Base-by-base conservation (phyloP, 495 filamentous ascomycete species). In the Lindgomyces ingoldianus region DNA sequence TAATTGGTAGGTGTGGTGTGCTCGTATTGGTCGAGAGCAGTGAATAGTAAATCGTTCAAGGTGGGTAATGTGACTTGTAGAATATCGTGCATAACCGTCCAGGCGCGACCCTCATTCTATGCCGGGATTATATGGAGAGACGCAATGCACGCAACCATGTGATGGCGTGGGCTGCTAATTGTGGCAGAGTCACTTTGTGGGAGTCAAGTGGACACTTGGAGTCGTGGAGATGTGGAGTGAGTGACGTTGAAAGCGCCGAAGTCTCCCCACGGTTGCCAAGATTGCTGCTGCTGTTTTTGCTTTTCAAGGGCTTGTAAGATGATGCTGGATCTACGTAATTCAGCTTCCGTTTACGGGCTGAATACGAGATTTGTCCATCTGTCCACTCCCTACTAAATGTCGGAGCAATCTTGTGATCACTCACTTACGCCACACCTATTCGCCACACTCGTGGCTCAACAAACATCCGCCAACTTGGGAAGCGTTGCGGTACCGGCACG, bases 71-170 rank as follows among this genome's bases (percentile, higher is more conserved):
- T 55, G 18, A 11, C 18, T 18, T 42, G 14, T 55, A 44, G n/a
- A 14, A 55, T 55, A 19, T 42, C 12, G 8, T 27, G 12, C 21
- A n/a, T 33, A 44, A 42, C 19, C 30, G 16, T 12, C 1, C 30
- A 29, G 33, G 18, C 52, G 22, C 49, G 49, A 52, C 27, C 49
- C 22, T 52, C 49, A 49, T 29, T 30, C 44, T 61, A 47, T 24
- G 12, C 33, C 6, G 33, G 45, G 45, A 48, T 18, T 48, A 39
- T 39, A 39, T 39, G 33, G 33, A 6, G 6, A 39, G 33, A 39
- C 33, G 33, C 33, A 39, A 6, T 14, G 33, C 33, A 39, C 33
- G 33, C 33, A 14, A 14, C 6, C 33, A 39, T 39, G 33, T 39
- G 33, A 39, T 14, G 14, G 6, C 6, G 33, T 39, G 33, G 33